Conservation (phyloP, 495 filamentous ascomycete species). For the Aspergillus indologenus region DNA sequence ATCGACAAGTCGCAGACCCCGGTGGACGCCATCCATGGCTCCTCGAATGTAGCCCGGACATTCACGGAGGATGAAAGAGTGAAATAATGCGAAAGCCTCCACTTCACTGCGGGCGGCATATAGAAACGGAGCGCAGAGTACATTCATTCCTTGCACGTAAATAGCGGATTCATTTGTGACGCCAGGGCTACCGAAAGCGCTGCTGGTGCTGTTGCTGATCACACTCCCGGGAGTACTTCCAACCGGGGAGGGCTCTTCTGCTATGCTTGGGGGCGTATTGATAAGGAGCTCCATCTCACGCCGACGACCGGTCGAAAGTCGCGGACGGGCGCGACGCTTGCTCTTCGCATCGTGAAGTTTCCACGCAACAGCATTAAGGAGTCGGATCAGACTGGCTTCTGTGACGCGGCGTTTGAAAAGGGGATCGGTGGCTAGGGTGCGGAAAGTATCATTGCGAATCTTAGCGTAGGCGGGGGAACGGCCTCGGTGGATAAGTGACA, state of each 20-base stretch:
- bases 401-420: slow-evolving; percentile 93
- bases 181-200: slow-evolving; percentile 8
- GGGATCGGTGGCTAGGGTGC: slow-evolving; percentile 90
- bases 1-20: slow-evolving; percentile 85
- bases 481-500: slow-evolving; percentile 85
- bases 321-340: slow-evolving; percentile 33
- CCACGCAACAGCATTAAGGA: slow-evolving; percentile 97
- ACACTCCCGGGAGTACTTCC: slow-evolving; percentile 37
- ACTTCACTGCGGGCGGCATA: slow-evolving; percentile 94
- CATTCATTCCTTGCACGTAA: slow-evolving; percentile 99
- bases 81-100: slow-evolving; percentile 89
- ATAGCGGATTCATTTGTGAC: slow-evolving; percentile 62
- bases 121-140: slow-evolving; percentile 95
- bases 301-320: slow-evolving; percentile 36
- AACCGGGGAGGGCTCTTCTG: slow-evolving; percentile 35
- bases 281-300: slow-evolving; percentile 40
- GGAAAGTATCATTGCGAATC: slow-evolving; percentile 97
- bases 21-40: slow-evolving; percentile 96
- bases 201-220: slow-evolving; percentile 17
- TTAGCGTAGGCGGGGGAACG: slow-evolving; percentile 93
- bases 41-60: slow-evolving; percentile 92
- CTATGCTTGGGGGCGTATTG: slow-evolving; percentile 43
- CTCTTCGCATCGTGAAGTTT: slow-evolving; percentile 75
- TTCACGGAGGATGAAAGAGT: slow-evolving; percentile 82
- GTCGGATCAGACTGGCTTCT: slow-evolving; percentile 88